Evolutionary conservation across 129 eudicot genomes (phyloP), one percentile per base, ranked within the genome.

Genomic region (Flaveria ramosissima): DNA sequence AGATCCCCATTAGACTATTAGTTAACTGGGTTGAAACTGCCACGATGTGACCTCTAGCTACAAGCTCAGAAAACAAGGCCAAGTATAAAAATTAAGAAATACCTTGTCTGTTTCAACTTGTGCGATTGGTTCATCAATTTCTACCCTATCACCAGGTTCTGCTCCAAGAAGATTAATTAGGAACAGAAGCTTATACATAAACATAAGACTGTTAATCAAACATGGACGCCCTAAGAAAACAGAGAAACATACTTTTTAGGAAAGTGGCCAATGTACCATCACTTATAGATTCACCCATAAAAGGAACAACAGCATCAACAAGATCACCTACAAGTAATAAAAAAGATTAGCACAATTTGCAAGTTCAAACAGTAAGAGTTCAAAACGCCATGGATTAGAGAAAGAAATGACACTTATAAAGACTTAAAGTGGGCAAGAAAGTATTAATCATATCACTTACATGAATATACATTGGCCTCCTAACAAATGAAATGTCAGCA

Each of bases 31-130:
- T 50, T 15, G 2, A 50, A 50, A 50, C 2, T 50, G 55, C 55
- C 55, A 13, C 55, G 13, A 14, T 50, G 55, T 16, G 17, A 50
- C 55, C 26, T 30, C 20, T 19, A 7, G 45, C 36, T 41, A 71
- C 26, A 60, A 64, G 66, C 17, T 52, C 5, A 43, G 21, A 36
- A 74, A 21, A 30, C n/a, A 23, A 26, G 63, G 16, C 32, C 19
- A 62, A 9, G 70, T 74, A 45, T 9, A 74, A 62, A 19, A 19
- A 52, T n/a, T 51, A 56, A 41, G 5, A 39, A 50, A 52, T 77
- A 90, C 98, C 92, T 93, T 93, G 73, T 93, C 98, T 45, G 98
- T 92, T 83, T 92, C 98, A 79, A 92, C 80, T 84, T 92, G 98
- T 47, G 98, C 98, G 75, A 92, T 92, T 70, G 98, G 85, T 92